These are phyloP conservation scores for Boletus subparvulus DNA, from an alignment of 768 basidiomycete species.

Conservation along the genomic window DNA sequence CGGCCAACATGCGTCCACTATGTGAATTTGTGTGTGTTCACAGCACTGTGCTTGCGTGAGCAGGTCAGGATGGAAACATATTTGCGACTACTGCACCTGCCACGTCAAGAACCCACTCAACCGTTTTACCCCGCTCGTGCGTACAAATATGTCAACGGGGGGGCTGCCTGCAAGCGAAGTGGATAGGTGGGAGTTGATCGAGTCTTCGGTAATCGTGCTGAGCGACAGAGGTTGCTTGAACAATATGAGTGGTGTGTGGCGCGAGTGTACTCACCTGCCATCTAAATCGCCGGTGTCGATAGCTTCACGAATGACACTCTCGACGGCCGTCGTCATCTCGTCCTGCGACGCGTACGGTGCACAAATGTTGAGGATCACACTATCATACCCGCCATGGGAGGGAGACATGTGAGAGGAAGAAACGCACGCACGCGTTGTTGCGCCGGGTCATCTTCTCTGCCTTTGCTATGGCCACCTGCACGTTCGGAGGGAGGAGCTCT, in stretches of 20 bases:
- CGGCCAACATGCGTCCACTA: slow-evolving; percentile 86
- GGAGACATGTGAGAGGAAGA: background rate
- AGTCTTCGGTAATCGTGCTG: slow-evolving; percentile 61
- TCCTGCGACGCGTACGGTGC: slow-evolving; percentile 92
- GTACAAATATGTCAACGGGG: slow-evolving; percentile 84
- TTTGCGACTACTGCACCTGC: slow-evolving; percentile 62
- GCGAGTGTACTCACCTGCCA: slow-evolving; percentile 18
- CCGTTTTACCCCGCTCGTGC: slow-evolving; percentile 81
- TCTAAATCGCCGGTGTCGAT: slow-evolving; percentile 33
- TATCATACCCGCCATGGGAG: slow-evolving; percentile 30
- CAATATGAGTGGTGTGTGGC: background rate
- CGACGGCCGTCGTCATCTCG: slow-evolving; percentile 82
- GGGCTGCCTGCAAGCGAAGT: slow-evolving; percentile 65
- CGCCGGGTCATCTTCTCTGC: slow-evolving; percentile 77
- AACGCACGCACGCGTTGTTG: slow-evolving; percentile 59
- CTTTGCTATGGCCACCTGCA: slow-evolving; percentile 63
- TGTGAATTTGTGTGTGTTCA: slow-evolving; percentile 85
- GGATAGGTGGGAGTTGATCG: slow-evolving; percentile 66
- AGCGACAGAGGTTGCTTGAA: background rate
- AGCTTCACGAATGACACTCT: slow-evolving; percentile 32
- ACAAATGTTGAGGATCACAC: slow-evolving; percentile 87
- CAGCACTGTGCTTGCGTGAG: slow-evolving; percentile 51
- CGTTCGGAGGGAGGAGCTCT: slow-evolving; percentile 73
- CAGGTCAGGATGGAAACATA: background rate
- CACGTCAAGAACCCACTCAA: slow-evolving; percentile 79